Evolutionary conservation across 352 stramenopile genomes (phyloP).

Genomic region (Phytophthora agathidicida): DNA sequence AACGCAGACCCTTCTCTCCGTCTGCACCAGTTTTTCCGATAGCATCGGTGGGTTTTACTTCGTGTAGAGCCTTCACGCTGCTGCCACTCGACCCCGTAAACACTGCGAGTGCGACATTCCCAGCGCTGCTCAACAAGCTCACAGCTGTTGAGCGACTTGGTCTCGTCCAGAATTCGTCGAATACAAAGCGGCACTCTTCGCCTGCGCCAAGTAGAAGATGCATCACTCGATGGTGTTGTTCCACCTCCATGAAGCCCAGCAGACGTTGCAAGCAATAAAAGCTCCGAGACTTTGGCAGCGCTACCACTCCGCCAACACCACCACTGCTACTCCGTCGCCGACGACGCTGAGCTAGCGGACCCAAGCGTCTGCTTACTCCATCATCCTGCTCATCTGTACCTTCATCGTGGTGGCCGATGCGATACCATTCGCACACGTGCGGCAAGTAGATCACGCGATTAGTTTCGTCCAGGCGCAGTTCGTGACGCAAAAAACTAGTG

Average conservation of each 20-base stretch:
- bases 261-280: conserved; percentile 77
- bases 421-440: conserved; percentile 68
- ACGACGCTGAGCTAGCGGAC: conserved; percentile 6
- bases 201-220: conserved; percentile 62
- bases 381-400: conserved; percentile 20
- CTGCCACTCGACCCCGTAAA: conserved; percentile 7
- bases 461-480: conserved; percentile 46
- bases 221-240: conserved; percentile 58
- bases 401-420: conserved; percentile 28
- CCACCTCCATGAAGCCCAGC: conserved; percentile 60
- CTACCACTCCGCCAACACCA: conserved; percentile 15
- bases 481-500: conserved; percentile 43
- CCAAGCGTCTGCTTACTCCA: conserved; percentile 22
- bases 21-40: neutral
- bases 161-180: conserved; percentile 67
- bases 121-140: conserved; percentile 25
- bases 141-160: conserved; percentile 22
- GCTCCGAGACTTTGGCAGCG: conserved; percentile 40
- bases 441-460: conserved; percentile 60
- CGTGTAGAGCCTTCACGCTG: neutral
- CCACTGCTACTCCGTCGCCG: conserved; percentile 23
- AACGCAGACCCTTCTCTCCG: conserved; percentile 9
- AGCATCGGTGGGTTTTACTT: neutral
- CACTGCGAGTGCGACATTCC: conserved; percentile 18
- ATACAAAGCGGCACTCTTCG: conserved; percentile 63